phyloP scores from a whole-genome alignment of 1,284 basidiomycete genomes.

The Rhodotorula sp. region DNA sequence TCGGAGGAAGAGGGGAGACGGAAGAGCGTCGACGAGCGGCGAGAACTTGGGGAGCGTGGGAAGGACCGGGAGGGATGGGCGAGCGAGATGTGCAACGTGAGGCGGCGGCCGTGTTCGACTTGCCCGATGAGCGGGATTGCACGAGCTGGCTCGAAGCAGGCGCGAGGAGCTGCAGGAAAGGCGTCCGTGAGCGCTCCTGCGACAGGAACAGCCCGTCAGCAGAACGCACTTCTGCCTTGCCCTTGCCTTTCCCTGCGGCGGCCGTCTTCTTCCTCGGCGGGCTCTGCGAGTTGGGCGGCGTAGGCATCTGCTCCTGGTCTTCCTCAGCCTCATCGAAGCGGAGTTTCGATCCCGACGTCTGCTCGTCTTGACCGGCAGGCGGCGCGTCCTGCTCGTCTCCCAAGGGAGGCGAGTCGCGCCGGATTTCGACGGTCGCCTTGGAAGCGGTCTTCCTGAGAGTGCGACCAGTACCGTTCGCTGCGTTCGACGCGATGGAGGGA shows the following conservation, averaged over 20 bases:
- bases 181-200: not conserved
- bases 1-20: conserved; percentile 2
- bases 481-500: not conserved
- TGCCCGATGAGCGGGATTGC: not conserved
- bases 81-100: conserved; percentile 2
- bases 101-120: not conserved
- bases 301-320: conserved; percentile 14
- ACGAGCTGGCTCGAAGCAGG: not conserved
- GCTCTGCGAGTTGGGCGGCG: conserved; percentile 7
- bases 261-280: not conserved
- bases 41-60: conserved; percentile 17
- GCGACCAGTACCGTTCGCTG: not conserved
- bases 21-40: conserved; percentile 2
- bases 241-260: not conserved
- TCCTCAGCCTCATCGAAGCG: not conserved
- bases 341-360: no score
- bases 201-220: no score
- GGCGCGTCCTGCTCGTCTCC: not conserved
- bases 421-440: not conserved
- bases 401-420: not conserved
- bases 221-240: not conserved
- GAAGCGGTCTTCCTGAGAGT: not conserved
- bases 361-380: not conserved
- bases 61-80: conserved; percentile 8
- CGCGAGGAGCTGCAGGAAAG: not conserved